A percentile compares a stretch with the other conserved stretches of the same genome.
Conservation (phyloP, 805 yeast genomes). For the Yueomyces sp. region DNA sequence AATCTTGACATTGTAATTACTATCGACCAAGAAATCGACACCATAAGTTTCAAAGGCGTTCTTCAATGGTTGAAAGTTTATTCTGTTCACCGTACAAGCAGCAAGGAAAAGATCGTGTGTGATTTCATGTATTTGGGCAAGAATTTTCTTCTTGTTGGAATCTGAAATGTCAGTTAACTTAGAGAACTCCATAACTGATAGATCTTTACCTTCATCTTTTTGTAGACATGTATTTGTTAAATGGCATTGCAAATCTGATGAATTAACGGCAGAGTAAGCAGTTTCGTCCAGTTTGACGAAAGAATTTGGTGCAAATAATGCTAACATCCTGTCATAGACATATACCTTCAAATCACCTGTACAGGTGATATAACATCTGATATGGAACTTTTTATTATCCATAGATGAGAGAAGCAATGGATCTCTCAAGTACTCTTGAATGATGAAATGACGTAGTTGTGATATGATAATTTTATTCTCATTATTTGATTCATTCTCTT, state of each 20-base stretch:
- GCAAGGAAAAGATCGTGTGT: conserved; percentile 67
- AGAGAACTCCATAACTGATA: conserved; percentile 54
- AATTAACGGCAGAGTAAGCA: conserved; percentile 20
- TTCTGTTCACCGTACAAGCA: conserved; percentile 65
- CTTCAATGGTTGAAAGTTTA: conserved; percentile 69
- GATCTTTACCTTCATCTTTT: conserved; percentile 28
- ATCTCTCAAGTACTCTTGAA: conserved; percentile 61
- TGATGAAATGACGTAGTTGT: conserved; percentile 79
- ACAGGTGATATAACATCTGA: conserved; percentile 71
- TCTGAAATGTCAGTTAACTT: conserved; percentile 31
- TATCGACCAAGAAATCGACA: conserved; percentile 69
- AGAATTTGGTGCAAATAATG: conserved; percentile 56
- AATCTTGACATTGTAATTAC: conserved; percentile 38
- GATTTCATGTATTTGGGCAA: conserved; percentile 42
- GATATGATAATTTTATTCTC: conserved; percentile 66
- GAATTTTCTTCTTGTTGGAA: conserved; percentile 29
- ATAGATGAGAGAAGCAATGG: conserved; percentile 58
- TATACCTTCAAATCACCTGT: conserved; percentile 62
- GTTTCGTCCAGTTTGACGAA: conserved; percentile 25
- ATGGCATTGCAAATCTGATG: conserved; percentile 51
- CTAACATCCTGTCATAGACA: conserved; percentile 69
- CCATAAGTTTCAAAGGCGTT: conserved; percentile 86
- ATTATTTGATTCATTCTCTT: conserved; percentile 23
- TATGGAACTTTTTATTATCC: conserved; percentile 68
- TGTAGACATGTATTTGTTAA: conserved; percentile 91